Evolutionary conservation across 2,329 filamentous ascomycete genomes (phyloP), one percentile per base, ranked within the genome.

Genomic region (Annulohypoxylon truncatum): DNA sequence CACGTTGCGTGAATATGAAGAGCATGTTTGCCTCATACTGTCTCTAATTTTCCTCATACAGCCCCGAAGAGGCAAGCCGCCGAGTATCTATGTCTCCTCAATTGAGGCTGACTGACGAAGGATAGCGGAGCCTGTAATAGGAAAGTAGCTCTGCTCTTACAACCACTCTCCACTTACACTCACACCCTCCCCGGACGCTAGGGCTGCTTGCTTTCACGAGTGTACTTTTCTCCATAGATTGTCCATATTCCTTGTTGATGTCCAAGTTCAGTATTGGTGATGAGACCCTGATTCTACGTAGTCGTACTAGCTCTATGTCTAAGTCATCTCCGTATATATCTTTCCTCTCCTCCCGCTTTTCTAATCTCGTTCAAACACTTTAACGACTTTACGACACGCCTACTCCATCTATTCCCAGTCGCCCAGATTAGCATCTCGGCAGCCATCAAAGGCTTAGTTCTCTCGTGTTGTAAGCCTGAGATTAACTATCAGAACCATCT

Each of bases 111-210:
- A 71, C 65, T 71, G 64, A 65, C 63, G 38, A 59, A 33, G 62
- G 62, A 66, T 61, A 56, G 68, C 68, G 66, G 66, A 57, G 64
- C 63, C 65, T 68, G 22, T 59, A 68, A 68, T 47, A 66, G 60
- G 55, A 66, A 65, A 65, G 64, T 61, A 64, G 29, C 57, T 63
- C 48, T 63, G n/a, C 48, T 61, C 46, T 44, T 53, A 61, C 51
- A 60, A 56, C 35, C 64, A 68, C 67, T 65, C 63, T 60, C 67
- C 71, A 68, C 61, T 64, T 70, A 69, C 54, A 65, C 29, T 55
- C 67, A 72, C 67, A 72, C 71, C 64, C 69, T 71, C 70, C 68
- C 67, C 69, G 62, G 63, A 70, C 60, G 54, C 64, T 67, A 47
- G 63, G 66, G 59, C 53, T 67, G 61, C 60, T 63, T 68, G 60